Percentiles rank a stretch among this genome's conserved stretches.
phyloP scores from a whole-genome alignment of 2,329 filamentous ascomycete genomes.

The Sporothrix humicola region DNA sequence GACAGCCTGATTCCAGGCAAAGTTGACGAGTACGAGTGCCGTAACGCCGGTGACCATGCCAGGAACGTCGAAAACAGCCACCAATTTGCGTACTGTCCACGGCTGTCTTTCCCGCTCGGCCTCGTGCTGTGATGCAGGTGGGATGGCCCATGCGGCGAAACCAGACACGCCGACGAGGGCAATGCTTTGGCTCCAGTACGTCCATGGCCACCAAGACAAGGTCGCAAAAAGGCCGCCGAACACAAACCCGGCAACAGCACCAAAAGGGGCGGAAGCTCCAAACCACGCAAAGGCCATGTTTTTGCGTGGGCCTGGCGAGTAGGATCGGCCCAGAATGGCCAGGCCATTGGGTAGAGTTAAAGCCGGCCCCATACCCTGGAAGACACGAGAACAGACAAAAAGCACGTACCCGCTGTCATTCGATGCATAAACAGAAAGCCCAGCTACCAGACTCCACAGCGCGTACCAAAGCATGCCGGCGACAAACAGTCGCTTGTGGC shows the following conservation, averaged over 20 bases:
- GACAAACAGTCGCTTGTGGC: slow-evolving; percentile 64
- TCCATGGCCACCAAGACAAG: slow-evolving; percentile 48
- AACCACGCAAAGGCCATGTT: slow-evolving; percentile 64
- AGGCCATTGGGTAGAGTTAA: slow-evolving; percentile 67
- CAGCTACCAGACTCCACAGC: slow-evolving; percentile 71
- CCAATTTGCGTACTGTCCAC: not conserved
- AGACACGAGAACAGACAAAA: slow-evolving; percentile 58
- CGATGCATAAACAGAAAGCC: slow-evolving; percentile 48
- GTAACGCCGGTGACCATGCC: slow-evolving; percentile 34
- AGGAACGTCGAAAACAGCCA: slow-evolving; percentile 32
- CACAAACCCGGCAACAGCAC: slow-evolving; percentile 51
- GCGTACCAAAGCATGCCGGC: slow-evolving; percentile 66
- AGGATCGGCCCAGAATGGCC: slow-evolving; percentile 64
- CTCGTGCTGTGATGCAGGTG: slow-evolving; percentile 37
- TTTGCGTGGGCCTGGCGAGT: slow-evolving; percentile 62
- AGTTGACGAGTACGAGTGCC: slow-evolving; percentile 39
- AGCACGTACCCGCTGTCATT: slow-evolving; percentile 50
- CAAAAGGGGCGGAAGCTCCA: slow-evolving; percentile 54
- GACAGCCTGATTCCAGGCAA: slow-evolving; percentile 39
- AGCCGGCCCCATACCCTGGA: slow-evolving; percentile 67
- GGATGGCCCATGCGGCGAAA: slow-evolving; percentile 38
- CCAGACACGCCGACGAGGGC: slow-evolving; percentile 35
- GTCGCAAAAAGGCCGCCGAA: slow-evolving; percentile 50
- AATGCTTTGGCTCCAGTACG: slow-evolving; percentile 43
- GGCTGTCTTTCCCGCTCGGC: slow-evolving; percentile 7